Evolutionary conservation across 495 filamentous ascomycete genomes (phyloP), one percentile per base, ranked within the genome.

Genomic region (Bacidia rubella): DNA sequence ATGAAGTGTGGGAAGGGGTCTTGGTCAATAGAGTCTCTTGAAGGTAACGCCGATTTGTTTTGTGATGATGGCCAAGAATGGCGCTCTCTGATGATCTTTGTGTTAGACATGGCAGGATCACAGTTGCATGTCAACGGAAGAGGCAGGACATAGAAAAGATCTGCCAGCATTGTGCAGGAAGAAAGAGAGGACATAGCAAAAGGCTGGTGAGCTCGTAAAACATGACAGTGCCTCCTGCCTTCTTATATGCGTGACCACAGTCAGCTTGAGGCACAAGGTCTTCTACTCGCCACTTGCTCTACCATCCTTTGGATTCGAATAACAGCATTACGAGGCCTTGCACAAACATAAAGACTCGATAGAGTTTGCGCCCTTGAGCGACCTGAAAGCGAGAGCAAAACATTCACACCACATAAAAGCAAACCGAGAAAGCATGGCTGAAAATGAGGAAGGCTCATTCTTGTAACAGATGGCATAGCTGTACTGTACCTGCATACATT

Each of bases 1-100:
- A 70, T 53, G 57, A 70, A 70, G 51, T 66, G 63, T 19, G 65
- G 58, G 40, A 68, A 68, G 2, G 67, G 67, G 42, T 70, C 60
- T 42, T 66, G 53, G 35, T 70, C 67, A 29, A 70, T 44, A 38
- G 26, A 50, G 15, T 41, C 41, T 44, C 29, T 35, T 35, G 29
- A 35, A 35, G 5, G 5, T 35, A n/a, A n/a, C n/a, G n/a, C n/a
- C 7, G 29, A 35, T 35, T 5, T 35, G 29, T 15, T 35, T 35
- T 44, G 52, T 10, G 52, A 55, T 17, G 52, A 56, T n/a, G 63
- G 63, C 65, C 65, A 70, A 17, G 67, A 70, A 55, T 68, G 58
- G 27, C 59, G 54, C 29, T 35, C 15, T 15, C 15, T 35, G 29
- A 35, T 15, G 29, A 35, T 15, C 15, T 35, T 35, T 35, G 29